A percentile compares a stretch with the other conserved stretches of the same genome.
Evolutionary conservation across 352 stramenopile genomes (phyloP).

Genomic region (Globisporangium paddicum): DNA sequence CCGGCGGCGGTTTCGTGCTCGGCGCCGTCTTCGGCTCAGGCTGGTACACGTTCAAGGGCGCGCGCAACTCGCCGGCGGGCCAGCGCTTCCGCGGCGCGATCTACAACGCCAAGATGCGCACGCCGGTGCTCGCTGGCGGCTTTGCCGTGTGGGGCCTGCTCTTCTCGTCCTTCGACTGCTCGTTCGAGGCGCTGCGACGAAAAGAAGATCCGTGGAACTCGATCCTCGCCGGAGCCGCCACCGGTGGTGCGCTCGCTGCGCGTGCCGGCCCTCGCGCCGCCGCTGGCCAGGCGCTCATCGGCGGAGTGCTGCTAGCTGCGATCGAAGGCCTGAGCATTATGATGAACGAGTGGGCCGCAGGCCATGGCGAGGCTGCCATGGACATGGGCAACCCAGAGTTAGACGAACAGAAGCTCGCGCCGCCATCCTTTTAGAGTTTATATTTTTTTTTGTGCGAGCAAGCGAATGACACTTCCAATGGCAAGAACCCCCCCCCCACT

Average conservation of each 20-base stretch:
- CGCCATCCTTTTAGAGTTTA: slow-evolving; percentile 69
- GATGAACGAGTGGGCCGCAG: slow-evolving; percentile 84
- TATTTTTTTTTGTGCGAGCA: slow-evolving; percentile 12
- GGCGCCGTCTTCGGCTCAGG: slow-evolving; percentile 93
- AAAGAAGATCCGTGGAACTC: slow-evolving; percentile 99
- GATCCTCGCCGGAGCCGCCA: slow-evolving; percentile 96
- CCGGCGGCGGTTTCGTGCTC: slow-evolving; percentile 97
- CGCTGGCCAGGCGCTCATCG: slow-evolving; percentile 92
- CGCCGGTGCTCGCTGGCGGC: slow-evolving; percentile 90
- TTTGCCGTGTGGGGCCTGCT: slow-evolving; percentile 97
- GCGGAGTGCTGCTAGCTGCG: slow-evolving; percentile 93
- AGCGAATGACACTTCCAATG: slow-evolving; percentile 9
- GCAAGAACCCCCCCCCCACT: slow-evolving; percentile 4
- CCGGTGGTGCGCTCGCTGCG: slow-evolving; percentile 94
- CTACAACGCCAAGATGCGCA: slow-evolving; percentile 93
- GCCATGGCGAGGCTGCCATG: slow-evolving; percentile 43
- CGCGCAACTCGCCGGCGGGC: slow-evolving; percentile 90
- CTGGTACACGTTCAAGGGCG: slow-evolving; percentile 96
- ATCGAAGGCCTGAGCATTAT: slow-evolving; percentile 98
- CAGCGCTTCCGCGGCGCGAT: slow-evolving; percentile 89
- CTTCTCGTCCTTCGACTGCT: slow-evolving; percentile 98
- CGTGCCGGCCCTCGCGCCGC: slow-evolving; percentile 93
- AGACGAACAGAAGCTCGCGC: slow-evolving; percentile 84
- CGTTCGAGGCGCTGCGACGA: slow-evolving; percentile 94
- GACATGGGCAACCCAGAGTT: slow-evolving; percentile 53